Base-by-base conservation (phyloP, 2,329 filamentous ascomycete species). In the Beauveria scarabaeidicola region DNA sequence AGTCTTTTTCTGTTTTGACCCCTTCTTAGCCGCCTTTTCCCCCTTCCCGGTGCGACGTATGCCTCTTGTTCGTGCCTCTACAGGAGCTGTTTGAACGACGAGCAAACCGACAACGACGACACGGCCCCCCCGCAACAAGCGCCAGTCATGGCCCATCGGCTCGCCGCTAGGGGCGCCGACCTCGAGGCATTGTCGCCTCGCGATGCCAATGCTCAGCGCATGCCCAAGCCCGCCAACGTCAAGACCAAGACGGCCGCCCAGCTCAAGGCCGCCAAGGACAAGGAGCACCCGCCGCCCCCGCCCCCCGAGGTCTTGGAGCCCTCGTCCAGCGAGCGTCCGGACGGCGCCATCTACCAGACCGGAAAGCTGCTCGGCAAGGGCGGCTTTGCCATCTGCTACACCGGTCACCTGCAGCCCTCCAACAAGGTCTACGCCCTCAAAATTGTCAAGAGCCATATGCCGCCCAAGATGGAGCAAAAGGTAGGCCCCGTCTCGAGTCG, bases 371-470 rank as follows among this genome's bases (percentile, higher is more conserved):
- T 93, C 61, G 89, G 89, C 27, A 92, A 90, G 73, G 89, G 89
- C 51, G 89, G 89, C 10, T 93, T 93, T 69, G 89, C 89, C 64
- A 88, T 92, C 63, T 92, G 89, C 75, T 89, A 92, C 69, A 83
- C 86, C 66, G 89, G 86, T 52, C 83, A 87, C 65, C 75, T 88
- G 58, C 77, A 84, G 56, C 83, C 86, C 11, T 83, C 83, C 6
- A 87, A 82, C 67, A 85, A 87, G 68, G 81, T 81, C 64, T 88
- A 85, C 69, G 89, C 89, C 48, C 78, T 93, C 67, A 93, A 93
- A 77, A 90, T 93, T 69, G 89, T 93, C 69, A 89, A 87, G 75
- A 89, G 87, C 67, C 84, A 87, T 69, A 92, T 92, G 89, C 87
- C 88, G 8, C 77, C 83, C 61, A 92, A 91, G 73, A 88, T 92